Evolutionary conservation across 208 protist species (phyloP).

Genomic region (Crithidia expoeki): DNA sequence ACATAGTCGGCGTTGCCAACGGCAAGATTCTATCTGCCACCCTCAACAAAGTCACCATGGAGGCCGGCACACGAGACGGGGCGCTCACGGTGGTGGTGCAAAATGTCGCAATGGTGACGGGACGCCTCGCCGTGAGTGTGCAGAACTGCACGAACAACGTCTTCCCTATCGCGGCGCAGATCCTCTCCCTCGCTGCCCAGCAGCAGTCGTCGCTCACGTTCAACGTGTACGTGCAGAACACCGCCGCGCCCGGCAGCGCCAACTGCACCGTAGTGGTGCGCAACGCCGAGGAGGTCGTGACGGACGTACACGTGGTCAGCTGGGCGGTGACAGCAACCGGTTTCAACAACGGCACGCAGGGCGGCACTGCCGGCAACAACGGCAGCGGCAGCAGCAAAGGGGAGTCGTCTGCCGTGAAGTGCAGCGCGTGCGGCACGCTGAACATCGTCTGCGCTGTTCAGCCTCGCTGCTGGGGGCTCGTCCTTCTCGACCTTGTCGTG

Average conservation of each 20-base stretch:
- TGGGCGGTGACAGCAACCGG: conserved; percentile 36
- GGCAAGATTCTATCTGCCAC: conserved; percentile 56
- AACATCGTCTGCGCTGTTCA: conserved; percentile 34
- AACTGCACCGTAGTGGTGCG: conserved; percentile 57
- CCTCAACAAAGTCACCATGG: conserved; percentile 41
- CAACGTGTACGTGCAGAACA: conserved; percentile 52
- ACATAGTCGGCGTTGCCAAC: conserved; percentile 63
- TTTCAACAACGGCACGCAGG: conserved; percentile 67
- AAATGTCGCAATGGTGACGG: conserved; percentile 64
- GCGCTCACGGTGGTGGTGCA: conserved; percentile 52
- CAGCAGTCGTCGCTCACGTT: conserved; percentile 36
- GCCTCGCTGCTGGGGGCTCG: conserved; percentile 23
- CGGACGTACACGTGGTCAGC: conserved; percentile 39
- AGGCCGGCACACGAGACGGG: conserved; percentile 53
- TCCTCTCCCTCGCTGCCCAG: conserved; percentile 41
- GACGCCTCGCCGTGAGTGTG: conserved; percentile 59
- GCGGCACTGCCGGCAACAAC: conserved; percentile 19
- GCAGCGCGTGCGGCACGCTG: conserved; percentile 32
- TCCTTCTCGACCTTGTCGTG: conserved; percentile 28
- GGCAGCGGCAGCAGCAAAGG: conserved; percentile 3
- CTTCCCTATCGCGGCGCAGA: conserved; percentile 66
- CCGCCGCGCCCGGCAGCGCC: conserved; percentile 13
- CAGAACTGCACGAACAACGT: conserved; percentile 47
- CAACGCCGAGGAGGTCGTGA: conserved; percentile 50
- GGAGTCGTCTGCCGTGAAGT: conserved; percentile 21